A percentile compares a stretch with the other conserved stretches of the same genome.
Evolutionary conservation across 305 asterid genomes (phyloP).

Genomic region (Fraxinus sp.): DNA sequence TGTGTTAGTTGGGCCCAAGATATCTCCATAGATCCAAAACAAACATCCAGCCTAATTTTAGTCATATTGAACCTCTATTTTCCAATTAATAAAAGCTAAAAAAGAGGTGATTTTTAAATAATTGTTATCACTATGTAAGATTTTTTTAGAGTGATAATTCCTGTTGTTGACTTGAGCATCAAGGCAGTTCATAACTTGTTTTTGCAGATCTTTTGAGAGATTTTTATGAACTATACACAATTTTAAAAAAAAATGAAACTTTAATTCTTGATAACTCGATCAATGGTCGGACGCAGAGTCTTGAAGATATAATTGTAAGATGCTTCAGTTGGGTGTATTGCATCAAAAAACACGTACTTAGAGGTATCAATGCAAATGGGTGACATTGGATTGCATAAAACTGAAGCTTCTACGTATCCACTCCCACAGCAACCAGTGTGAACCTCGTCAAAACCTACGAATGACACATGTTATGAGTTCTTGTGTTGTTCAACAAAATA

Average conservation of each 20-base stretch:
- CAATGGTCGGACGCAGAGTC: constrained; percentile 29
- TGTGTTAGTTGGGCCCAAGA: no score
- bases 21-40: no score
- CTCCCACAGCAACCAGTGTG: constrained; percentile 51
- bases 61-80: no score
- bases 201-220: background rate
- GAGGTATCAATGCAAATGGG: constrained; percentile 33
- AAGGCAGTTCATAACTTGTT: background rate
- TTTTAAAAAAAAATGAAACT: background rate
- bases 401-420: constrained; percentile 42
- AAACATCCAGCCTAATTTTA: no score
- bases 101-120: background rate
- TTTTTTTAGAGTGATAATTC: background rate
- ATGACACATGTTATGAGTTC: background rate
- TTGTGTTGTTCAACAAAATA: background rate
- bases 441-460: constrained; percentile 36
- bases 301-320: constrained; percentile 34
- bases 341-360: constrained; percentile 47
- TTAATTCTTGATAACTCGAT: background rate
- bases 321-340: constrained; percentile 52
- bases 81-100: no score
- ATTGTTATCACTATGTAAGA: no score
- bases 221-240: background rate
- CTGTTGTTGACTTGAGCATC: background rate
- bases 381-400: constrained; percentile 39